Conservation (phyloP, 2,329 filamentous ascomycete species). For the Xylaria sp. region DNA sequence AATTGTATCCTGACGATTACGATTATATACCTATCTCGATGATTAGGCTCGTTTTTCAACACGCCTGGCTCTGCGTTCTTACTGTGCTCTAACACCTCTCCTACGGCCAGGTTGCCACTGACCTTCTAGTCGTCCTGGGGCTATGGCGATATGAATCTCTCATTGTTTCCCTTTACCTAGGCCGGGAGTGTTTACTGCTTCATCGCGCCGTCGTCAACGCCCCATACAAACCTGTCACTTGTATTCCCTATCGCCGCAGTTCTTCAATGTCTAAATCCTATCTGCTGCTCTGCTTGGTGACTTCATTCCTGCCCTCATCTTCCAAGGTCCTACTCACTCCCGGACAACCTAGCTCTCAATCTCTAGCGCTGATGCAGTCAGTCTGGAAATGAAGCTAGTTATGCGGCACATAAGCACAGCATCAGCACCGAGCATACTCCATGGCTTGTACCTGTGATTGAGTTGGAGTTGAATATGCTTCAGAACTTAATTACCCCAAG, state of each 20-base stretch:
- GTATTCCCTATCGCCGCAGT: background rate
- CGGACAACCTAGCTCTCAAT: too few species aligned
- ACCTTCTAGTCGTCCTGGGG: background rate
- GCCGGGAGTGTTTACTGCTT: background rate
- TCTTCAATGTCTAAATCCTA: background rate
- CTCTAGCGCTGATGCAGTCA: too few species aligned
- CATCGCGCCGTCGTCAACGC: background rate
- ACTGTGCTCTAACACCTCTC: background rate
- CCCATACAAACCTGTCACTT: background rate
- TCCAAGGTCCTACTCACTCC: background rate
- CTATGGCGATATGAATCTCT: background rate
- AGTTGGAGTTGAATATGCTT: background rate
- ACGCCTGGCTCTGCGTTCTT: background rate
- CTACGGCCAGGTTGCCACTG: background rate
- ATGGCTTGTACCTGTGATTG: background rate
- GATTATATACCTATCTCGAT: background rate
- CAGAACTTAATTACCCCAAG: background rate
- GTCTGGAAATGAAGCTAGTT: too few species aligned
- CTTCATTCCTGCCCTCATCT: too few species aligned
- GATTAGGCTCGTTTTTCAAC: background rate
- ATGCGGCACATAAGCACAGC: too few species aligned
- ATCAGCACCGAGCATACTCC: too few species aligned
- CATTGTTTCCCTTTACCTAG: background rate
- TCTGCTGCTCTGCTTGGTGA: too few species aligned
- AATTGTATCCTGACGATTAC: background rate